These are phyloP conservation scores for Vigna mungo DNA, from an alignment of 306 rosid genomes.

Conservation along the genomic window DNA sequence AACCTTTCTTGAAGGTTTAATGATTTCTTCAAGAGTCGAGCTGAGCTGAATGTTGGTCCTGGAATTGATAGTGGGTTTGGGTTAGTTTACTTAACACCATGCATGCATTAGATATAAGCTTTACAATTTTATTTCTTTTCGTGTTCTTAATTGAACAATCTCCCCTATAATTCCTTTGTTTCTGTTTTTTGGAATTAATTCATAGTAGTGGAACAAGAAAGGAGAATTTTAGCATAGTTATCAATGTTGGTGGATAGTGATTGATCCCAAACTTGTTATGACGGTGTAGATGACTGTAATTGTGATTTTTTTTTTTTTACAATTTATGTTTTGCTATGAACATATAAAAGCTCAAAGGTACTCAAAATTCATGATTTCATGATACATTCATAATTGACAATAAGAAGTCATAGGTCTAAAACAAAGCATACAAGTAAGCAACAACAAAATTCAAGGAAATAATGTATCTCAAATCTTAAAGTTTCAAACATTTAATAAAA, in stretches of 20 bases:
- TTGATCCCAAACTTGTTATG: neutral
- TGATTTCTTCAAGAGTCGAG: neutral
- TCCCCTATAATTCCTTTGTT: neutral
- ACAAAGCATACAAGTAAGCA: neutral
- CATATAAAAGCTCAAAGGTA: neutral
- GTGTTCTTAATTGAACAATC: conserved; percentile 17
- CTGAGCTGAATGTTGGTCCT: conserved; percentile 6
- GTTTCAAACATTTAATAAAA: neutral
- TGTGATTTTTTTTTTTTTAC: neutral
- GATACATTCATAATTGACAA: neutral
- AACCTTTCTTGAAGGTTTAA: conserved; percentile 14
- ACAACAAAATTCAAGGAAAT: neutral
- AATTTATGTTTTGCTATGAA: neutral
- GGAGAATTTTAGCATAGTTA: neutral
- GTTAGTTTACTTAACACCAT: conserved; percentile 14
- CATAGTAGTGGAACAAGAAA: neutral
- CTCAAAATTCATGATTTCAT: neutral
- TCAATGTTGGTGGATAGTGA: neutral
- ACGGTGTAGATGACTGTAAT: neutral
- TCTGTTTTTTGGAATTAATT: neutral
- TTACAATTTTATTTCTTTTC: conserved; percentile 1
- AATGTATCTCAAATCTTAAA: neutral
- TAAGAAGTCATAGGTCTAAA: neutral
- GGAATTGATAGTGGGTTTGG: conserved; percentile 10
- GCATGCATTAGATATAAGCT: neutral